Percentiles rank a stretch among this genome's conserved stretches.
Conservation (phyloP, 148 eudicot genomes). For the Mesembryanthemum crystallinum region DNA sequence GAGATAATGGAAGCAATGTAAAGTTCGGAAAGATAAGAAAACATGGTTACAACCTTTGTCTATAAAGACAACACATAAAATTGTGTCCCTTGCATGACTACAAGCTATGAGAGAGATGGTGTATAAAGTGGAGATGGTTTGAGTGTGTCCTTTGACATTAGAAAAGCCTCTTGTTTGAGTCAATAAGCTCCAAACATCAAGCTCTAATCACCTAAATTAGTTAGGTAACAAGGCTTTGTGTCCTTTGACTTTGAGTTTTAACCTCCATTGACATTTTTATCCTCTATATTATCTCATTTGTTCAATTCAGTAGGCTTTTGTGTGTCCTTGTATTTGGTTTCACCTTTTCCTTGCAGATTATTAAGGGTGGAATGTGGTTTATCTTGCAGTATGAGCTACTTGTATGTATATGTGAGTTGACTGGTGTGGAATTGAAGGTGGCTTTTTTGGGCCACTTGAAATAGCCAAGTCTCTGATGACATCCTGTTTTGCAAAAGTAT, state of each 20-base stretch:
- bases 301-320: background rate
- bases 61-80: too few relatives aligned
- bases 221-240: background rate
- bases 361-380: background rate
- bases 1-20: background rate
- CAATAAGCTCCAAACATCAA: background rate
- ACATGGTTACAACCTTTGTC: too few relatives aligned
- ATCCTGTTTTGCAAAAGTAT: slow-evolving; percentile 1
- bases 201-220: background rate
- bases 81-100: too few relatives aligned
- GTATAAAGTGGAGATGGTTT: background rate
- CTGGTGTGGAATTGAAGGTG: background rate
- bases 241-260: background rate
- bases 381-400: background rate
- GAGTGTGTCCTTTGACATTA: background rate
- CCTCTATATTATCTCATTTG: background rate
- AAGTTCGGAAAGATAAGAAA: background rate
- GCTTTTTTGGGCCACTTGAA: slow-evolving; percentile 9
- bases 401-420: background rate
- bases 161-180: background rate
- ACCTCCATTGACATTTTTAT: background rate
- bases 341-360: background rate
- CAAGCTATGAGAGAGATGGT: background rate
- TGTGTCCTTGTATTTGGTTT: background rate
- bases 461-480: slow-evolving; percentile 5